Conservation (phyloP, 1,139 yeast genomes). For the Saccharomyces hybrid region DNA sequence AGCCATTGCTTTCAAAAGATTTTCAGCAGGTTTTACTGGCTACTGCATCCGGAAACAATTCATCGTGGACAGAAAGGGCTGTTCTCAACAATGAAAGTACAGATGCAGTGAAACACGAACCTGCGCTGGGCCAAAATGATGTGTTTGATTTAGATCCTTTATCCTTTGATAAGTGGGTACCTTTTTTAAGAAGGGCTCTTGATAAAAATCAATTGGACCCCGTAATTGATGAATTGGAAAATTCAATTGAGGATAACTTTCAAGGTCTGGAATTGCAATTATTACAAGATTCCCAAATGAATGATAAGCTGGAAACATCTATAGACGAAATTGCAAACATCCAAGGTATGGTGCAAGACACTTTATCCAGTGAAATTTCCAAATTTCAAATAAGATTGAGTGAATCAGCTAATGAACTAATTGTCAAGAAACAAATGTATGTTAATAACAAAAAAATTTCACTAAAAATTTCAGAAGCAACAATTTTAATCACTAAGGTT, state of each 20-base stretch:
- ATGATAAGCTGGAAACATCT: constrained; percentile 28
- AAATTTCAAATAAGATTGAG: constrained; percentile 42
- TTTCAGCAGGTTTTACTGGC: constrained; percentile 26
- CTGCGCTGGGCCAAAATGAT: constrained; percentile 11
- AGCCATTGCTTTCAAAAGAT: constrained; percentile 22
- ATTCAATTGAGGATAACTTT: constrained; percentile 30
- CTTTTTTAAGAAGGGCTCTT: constrained; percentile 25
- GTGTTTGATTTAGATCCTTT: constrained; percentile 24
- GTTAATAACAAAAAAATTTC: constrained; percentile 53
- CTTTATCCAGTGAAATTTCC: constrained; percentile 20
- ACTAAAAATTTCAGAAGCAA: constrained; percentile 56
- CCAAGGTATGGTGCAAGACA: constrained; percentile 23
- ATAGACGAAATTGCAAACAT: constrained; percentile 27
- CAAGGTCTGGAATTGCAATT: constrained; percentile 30
- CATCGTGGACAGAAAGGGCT: constrained; percentile 7
- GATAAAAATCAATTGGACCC: constrained; percentile 21
- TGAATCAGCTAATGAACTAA: constrained; percentile 56
- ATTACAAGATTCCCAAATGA: constrained; percentile 31
- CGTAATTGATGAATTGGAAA: constrained; percentile 26
- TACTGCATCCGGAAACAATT: constrained; percentile 12
- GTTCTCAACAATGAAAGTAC: constrained; percentile 1
- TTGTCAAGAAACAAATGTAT: constrained; percentile 49
- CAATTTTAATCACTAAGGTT: constrained; percentile 55
- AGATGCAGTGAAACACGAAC: background rate
- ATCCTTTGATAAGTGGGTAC: constrained; percentile 31